Percentiles rank a stretch among this genome's conserved stretches.
phyloP scores from a whole-genome alignment of 2,329 filamentous ascomycete genomes.

The Ophiostoma perfectum region DNA sequence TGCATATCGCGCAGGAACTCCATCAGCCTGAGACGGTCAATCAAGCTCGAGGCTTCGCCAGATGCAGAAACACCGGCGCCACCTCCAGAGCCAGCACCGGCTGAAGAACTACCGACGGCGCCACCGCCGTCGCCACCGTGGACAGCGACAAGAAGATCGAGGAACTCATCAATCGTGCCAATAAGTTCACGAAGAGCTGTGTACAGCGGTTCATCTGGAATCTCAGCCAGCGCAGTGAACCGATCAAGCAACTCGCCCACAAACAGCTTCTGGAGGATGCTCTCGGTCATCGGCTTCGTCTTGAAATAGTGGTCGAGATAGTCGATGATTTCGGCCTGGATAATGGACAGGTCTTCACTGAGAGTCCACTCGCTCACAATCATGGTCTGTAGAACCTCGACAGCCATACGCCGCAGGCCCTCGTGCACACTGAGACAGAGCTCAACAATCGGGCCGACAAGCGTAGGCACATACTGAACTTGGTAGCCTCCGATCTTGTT shows the following conservation, averaged over 20 bases:
- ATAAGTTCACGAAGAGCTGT: slow-evolving; percentile 72
- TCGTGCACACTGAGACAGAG: slow-evolving; percentile 94
- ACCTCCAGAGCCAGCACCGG: neutral
- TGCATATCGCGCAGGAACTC: slow-evolving; percentile 95
- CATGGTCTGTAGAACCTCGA: slow-evolving; percentile 94
- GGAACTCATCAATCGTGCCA: slow-evolving; percentile 77
- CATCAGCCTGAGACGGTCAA: slow-evolving; percentile 87
- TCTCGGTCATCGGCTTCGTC: slow-evolving; percentile 78
- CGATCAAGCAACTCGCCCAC: slow-evolving; percentile 76
- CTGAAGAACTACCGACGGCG: neutral
- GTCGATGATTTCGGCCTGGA: slow-evolving; percentile 96
- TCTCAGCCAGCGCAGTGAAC: slow-evolving; percentile 65
- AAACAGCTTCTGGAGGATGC: slow-evolving; percentile 86
- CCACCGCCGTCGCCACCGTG: slow-evolving; percentile 64
- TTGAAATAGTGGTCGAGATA: slow-evolving; percentile 88
- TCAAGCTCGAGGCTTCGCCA: slow-evolving; percentile 73
- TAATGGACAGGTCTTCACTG: slow-evolving; percentile 82
- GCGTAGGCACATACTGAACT: slow-evolving; percentile 90
- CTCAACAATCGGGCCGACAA: slow-evolving; percentile 87
- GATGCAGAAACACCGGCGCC: slow-evolving; percentile 12
- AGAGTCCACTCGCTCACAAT: slow-evolving; percentile 97
- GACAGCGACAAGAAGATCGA: slow-evolving; percentile 85
- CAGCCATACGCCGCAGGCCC: slow-evolving; percentile 79
- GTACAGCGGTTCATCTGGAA: slow-evolving; percentile 68
- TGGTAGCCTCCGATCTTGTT: slow-evolving; percentile 91